Evolutionary conservation across 306 rosid species (phyloP), one percentile per base, ranked within the genome.

Genomic region (Mimosa bimucronata): DNA sequence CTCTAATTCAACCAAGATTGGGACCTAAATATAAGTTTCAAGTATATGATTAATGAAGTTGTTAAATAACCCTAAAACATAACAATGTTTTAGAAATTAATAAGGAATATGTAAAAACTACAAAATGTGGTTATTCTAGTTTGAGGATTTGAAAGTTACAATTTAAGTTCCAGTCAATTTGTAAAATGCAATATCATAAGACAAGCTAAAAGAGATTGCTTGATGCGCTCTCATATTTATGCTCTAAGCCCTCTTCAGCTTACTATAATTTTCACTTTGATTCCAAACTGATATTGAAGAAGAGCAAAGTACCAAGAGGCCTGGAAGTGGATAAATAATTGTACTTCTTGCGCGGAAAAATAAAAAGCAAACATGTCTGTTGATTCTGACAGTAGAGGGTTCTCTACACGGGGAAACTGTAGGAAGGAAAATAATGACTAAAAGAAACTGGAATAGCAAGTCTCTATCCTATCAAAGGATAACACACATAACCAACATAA

Each of bases 121-220:
- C 19, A 38, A 67, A 38, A 40, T 67, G 29, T 67, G 50, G 18
- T 38, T 19, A n/a, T 40, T 40, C 50, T 25, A 21, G 73, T 38
- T 42, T 67, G 10, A 67, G 19, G 73, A 18, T 66, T 31, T 34
- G 71, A 66, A 34, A 18, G 25, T 34, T 19, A 16, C 73, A 40
- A 38, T 38, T 67, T 48, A 67, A 40, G 15, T 67, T 38, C 50
- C 30, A 21, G 23, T 38, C 60, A 66, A 7, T 34, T 67, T 67
- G 29, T 38, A 12, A 67, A n/a, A 67, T 1, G 30, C 30, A 67
- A 15, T 9, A 40, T 67, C 50, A 13, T 38, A 21, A 66, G 25
- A 66, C 48, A 66, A 38, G 29, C 73, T 40, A 12, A 67, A n/a
- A 40, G 52, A 67, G 14, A 38, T 67, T 67, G 50, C 19, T 67